A percentile compares a stretch with the other conserved stretches of the same genome.
phyloP scores from a whole-genome alignment of 495 filamentous ascomycete species.

The Penicillium riverlandense region DNA sequence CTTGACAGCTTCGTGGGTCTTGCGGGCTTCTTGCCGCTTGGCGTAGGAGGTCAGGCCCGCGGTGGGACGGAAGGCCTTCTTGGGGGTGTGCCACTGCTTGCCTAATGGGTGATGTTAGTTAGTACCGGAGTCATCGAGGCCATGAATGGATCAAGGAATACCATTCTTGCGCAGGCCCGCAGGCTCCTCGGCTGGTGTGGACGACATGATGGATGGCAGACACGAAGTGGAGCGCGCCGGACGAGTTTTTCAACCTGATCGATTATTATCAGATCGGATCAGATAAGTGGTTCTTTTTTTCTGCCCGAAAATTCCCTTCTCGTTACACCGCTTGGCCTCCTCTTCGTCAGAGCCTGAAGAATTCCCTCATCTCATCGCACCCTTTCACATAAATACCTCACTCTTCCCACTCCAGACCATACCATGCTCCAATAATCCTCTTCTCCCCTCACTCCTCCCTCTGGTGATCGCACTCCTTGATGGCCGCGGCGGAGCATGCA shows the following conservation, averaged over 20 bases:
- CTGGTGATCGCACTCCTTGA: constrained; percentile 20
- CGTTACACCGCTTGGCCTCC: constrained; percentile 15
- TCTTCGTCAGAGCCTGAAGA: constrained; percentile 1
- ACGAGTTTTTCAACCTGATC: too few species aligned
- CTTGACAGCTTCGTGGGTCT: constrained; percentile 65
- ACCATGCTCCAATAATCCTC: constrained; percentile 1
- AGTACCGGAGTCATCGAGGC: background rate
- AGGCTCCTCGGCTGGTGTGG: background rate
- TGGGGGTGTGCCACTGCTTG: constrained; percentile 84
- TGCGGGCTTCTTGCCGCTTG: constrained; percentile 59
- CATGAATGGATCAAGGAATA: too few species aligned
- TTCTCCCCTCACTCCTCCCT: constrained; percentile 8
- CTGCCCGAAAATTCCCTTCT: constrained; percentile 7
- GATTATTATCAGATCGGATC: too few species aligned
- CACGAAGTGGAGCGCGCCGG: too few species aligned
- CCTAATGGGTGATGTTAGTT: constrained; percentile 44
- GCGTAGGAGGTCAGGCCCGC: constrained; percentile 71
- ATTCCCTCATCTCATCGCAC: constrained; percentile 29
- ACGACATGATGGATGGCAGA: constrained; percentile 14
- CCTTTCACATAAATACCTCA: constrained; percentile 13
- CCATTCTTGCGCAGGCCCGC: constrained; percentile 43
- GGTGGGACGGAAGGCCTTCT: constrained; percentile 80
- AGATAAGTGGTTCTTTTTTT: too few species aligned
- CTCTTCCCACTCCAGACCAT: background rate
- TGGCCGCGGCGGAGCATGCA: constrained; percentile 39